A percentile compares a stretch with the other conserved stretches of the same genome.
phyloP scores from a whole-genome alignment of 176 grass and related monocot species.

The Chloris gayana region DNA sequence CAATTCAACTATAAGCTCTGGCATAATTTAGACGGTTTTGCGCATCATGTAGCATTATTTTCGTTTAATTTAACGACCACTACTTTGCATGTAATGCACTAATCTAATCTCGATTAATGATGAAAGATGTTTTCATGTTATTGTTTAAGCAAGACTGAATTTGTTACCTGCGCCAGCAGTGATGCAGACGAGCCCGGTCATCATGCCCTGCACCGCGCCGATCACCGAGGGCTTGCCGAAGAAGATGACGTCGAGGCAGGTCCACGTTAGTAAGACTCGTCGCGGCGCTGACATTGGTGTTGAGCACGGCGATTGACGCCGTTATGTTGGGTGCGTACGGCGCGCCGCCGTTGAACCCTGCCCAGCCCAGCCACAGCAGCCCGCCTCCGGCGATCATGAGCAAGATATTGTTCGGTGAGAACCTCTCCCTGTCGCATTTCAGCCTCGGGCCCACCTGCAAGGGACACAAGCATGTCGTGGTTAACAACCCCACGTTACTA shows the following conservation, averaged over 20 bases:
- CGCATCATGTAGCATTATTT: not conserved
- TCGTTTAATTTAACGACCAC: not conserved
- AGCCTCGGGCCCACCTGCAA: conserved; percentile 72
- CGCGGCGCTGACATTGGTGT: conserved; percentile 72
- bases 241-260: conserved; percentile 76
- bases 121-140: not conserved
- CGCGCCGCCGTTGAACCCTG: conserved; percentile 77
- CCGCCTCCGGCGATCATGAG: conserved; percentile 75
- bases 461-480: not conserved
- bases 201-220: conserved; percentile 80
- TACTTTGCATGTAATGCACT: not conserved
- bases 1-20: not conserved
- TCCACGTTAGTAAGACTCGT: conserved; percentile 79
- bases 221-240: conserved; percentile 78
- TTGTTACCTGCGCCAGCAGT: conserved; percentile 65
- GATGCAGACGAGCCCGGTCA: conserved; percentile 80
- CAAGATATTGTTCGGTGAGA: conserved; percentile 70
- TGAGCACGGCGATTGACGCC: conserved; percentile 67
- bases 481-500: not conserved
- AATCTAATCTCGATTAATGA: not conserved
- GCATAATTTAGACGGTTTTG: not conserved
- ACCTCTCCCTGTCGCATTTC: conserved; percentile 68
- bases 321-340: conserved; percentile 58
- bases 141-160: not conserved
- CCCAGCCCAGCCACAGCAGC: conserved; percentile 79